Base-by-base conservation (phyloP, 768 basidiomycete species). In the Mycena haematopus region DNA sequence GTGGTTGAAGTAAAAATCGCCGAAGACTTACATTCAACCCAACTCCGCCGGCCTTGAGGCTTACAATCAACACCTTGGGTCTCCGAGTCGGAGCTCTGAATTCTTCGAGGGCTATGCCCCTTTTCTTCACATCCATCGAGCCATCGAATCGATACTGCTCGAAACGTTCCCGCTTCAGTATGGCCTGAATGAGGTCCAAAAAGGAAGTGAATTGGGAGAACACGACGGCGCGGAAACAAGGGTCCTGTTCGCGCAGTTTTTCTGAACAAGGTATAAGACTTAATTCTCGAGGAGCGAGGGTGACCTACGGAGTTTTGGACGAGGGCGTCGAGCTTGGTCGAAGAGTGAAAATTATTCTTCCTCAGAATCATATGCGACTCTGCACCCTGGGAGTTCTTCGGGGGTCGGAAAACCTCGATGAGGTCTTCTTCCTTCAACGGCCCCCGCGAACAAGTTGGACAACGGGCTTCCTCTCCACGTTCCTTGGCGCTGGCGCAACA, bases 121-220 rank as follows among this genome's bases (percentile, higher is more conserved):
- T 84, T 72, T 90, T 90, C 76, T 90, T 91, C 65, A 96, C 81
- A 68, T 89, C 89, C 92, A 98, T 94, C 0, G 92, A 86, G 1
- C 96, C 96, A 72, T 99, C 96, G 69, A 98, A 94, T 21, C 96
- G 86, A 66, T 86, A 88, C 69, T 86, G 88, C 45, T 85, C 77
- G 64, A 93, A 80, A 1, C 76, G 74, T 69, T 95, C 92, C 21
- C 90, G 86, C 52, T 88, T 81, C 56, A 96, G 77, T 5, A 82
- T 86, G 1, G 78, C 73, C 68, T 93, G 86, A 58, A 96, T 93
- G 17, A 96, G 79, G 69, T 95, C 91, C 58, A 96, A 76, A 73
- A 95, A 96, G 25, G 86, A 87, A 0, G 94, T 96, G 67, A 95
- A 95, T 68, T 96, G 92, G 1, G 92, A 94, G 73, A 96, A 96